Conservation (phyloP, 805 yeast genomes). For the Yamadazyma sp. region DNA sequence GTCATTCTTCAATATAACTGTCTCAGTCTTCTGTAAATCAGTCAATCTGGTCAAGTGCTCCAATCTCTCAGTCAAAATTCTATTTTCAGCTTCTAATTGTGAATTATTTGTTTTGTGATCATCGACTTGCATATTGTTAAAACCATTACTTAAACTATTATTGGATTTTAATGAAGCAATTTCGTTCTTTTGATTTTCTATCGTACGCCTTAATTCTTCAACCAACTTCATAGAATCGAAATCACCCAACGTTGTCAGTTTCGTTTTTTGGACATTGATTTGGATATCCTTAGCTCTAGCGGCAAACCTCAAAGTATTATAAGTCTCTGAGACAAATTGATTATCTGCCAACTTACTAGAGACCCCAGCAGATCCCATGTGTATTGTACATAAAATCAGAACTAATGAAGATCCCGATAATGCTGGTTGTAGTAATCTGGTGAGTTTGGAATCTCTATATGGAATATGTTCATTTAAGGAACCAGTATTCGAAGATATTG, state of each 20-base stretch:
- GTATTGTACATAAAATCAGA: constrained; percentile 83
- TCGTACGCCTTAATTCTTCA: constrained; percentile 52
- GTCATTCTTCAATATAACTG: constrained; percentile 56
- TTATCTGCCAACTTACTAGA: constrained; percentile 20
- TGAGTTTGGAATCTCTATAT: constrained; percentile 88
- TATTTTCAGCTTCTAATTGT: constrained; percentile 57
- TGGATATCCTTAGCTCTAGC: constrained; percentile 87
- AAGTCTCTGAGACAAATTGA: constrained; percentile 67
- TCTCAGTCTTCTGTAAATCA: constrained; percentile 57
- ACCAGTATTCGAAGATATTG: constrained; percentile 35
- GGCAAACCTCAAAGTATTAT: constrained; percentile 87
- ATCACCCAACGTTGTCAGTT: constrained; percentile 32
- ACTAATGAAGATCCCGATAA: constrained; percentile 83
- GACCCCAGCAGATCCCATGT: constrained; percentile 43
- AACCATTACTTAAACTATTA: background rate
- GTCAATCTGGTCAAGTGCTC: constrained; percentile 67
- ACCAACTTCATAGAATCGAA: constrained; percentile 37
- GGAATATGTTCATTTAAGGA: constrained; percentile 66
- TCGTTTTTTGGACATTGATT: constrained; percentile 59
- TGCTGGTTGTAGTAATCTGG: constrained; percentile 88
- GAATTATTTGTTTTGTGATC: constrained; percentile 8
- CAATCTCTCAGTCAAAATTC: constrained; percentile 59
- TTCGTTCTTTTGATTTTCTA: constrained; percentile 61
- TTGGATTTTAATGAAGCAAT: constrained; percentile 33
- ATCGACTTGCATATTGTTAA: background rate